These are phyloP conservation scores for Alopecurus myosuroides DNA, from an alignment of 176 grass and related monocot species.

Conservation along the genomic window DNA sequence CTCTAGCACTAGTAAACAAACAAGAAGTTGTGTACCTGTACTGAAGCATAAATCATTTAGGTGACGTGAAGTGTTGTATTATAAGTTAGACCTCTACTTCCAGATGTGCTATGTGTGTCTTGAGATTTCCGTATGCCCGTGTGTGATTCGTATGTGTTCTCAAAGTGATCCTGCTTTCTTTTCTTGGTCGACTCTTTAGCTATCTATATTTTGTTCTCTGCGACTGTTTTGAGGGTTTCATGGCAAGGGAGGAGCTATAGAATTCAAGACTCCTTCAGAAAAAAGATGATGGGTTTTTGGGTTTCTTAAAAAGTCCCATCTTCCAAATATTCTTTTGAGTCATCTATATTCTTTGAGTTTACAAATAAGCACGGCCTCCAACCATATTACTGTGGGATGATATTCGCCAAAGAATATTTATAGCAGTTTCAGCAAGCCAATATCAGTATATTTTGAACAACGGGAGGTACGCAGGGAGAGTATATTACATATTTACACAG, in stretches of 20 bases:
- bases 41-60: background rate
- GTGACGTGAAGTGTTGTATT: background rate
- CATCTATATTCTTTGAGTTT: too few relatives aligned
- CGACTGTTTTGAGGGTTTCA: too few relatives aligned
- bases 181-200: background rate
- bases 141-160: background rate
- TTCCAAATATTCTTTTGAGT: too few relatives aligned
- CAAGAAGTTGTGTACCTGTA: constrained; percentile 8
- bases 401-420: background rate
- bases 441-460: too few relatives aligned
- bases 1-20: constrained; percentile 11
- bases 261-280: too few relatives aligned
- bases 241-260: too few relatives aligned
- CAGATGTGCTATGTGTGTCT: background rate
- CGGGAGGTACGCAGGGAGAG: too few relatives aligned
- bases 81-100: background rate
- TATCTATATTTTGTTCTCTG: background rate
- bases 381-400: background rate
- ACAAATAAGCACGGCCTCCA: background rate
- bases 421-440: too few relatives aligned
- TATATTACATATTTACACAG: too few relatives aligned
- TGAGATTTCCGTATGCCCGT: background rate
- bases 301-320: too few relatives aligned
- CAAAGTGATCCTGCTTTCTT: background rate
- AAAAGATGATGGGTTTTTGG: too few relatives aligned